Evolutionary conservation across 2,329 filamentous ascomycete species (phyloP), one percentile per base, ranked within the genome.

Genomic region (Didymellaceae sp.): DNA sequence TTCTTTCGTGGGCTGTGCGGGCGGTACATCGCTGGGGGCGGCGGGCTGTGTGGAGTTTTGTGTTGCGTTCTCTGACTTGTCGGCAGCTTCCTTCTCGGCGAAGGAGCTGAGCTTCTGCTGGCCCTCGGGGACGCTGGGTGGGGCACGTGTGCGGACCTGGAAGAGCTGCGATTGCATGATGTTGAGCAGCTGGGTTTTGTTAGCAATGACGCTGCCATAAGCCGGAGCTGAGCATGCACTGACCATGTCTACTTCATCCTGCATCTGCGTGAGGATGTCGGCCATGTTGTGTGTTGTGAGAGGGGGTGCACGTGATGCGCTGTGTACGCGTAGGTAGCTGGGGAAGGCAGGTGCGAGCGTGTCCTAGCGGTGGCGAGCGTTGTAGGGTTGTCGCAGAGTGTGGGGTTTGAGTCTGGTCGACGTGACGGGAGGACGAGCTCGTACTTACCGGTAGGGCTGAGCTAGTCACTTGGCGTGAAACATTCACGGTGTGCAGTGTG

Each of bases 211-310:
- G 28, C 28, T 34, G n/a, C n/a, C 10, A 17, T 32, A 25, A 39
- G 16, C 7, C 7, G 8, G n/a, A 17, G 30, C 21, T 18, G 16
- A n/a, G n/a, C n/a, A 17, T 28, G 14, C 21, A 21, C 74, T 25
- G 76, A 90, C 89, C 81, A 91, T 86, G 67, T 94, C 90, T 54
- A 93, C 84, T 73, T 89, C 87, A 77, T 94, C 89, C 74, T 95
- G 90, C 50, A 94, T 80, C 72, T 94, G 90, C 1, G 90, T 93
- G 50, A 95, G 80, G 55, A 87, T 81, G 69, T 95, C 90, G 21
- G 82, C 82, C 86, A 91, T 91, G 49, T 24, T 14, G 32, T 35
- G 20, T 33, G 21, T 20, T 22, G 13, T 40, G 40, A 10, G 38
- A 20, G 5, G 5, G 13, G 16, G 22, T 33, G 7, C 31, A 21